phyloP scores from a whole-genome alignment of 2,329 filamentous ascomycete species.

The Metarhizium brunneum region DNA sequence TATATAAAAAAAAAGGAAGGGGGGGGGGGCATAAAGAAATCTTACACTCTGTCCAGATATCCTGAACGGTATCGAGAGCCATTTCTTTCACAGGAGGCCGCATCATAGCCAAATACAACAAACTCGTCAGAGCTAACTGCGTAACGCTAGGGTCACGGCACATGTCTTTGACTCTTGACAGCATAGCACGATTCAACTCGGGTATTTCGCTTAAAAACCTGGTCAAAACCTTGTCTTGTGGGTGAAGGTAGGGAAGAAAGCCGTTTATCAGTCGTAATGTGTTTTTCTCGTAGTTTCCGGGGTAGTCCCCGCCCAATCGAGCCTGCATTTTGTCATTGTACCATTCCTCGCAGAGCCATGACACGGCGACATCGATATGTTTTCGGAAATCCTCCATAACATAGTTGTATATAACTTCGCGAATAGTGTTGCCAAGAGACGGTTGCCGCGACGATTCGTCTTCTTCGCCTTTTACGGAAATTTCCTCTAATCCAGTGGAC shows the following conservation, averaged over 20 bases:
- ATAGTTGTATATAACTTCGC: slow-evolving; percentile 74
- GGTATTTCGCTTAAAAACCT: slow-evolving; percentile 90
- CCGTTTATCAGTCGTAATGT: slow-evolving; percentile 75
- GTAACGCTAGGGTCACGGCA: slow-evolving; percentile 59
- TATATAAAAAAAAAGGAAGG: no score
- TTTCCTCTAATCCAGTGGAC: slow-evolving; percentile 57
- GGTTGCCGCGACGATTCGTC: slow-evolving; percentile 26
- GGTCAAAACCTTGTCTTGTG: slow-evolving; percentile 80
- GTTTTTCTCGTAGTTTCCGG: slow-evolving; percentile 69
- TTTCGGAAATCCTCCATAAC: slow-evolving; percentile 86
- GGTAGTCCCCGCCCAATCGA: slow-evolving; percentile 34
- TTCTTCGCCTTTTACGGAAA: slow-evolving; percentile 51
- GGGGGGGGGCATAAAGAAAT: slow-evolving; percentile 9
- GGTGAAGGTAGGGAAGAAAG: slow-evolving; percentile 83
- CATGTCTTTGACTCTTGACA: slow-evolving; percentile 61
- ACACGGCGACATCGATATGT: slow-evolving; percentile 81
- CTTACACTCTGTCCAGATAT: slow-evolving; percentile 59
- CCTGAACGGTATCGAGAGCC: slow-evolving; percentile 55
- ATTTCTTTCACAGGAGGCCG: slow-evolving; percentile 54
- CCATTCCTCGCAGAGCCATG: slow-evolving; percentile 97
- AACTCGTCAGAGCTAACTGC: slow-evolving; percentile 52
- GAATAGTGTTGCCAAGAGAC: slow-evolving; percentile 59
- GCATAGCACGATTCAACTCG: slow-evolving; percentile 60
- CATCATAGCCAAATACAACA: slow-evolving; percentile 60
- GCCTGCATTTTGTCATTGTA: slow-evolving; percentile 66